Base-by-base conservation (phyloP, 208 protist genomes). In the Blastocrithidia nonstop region DNA sequence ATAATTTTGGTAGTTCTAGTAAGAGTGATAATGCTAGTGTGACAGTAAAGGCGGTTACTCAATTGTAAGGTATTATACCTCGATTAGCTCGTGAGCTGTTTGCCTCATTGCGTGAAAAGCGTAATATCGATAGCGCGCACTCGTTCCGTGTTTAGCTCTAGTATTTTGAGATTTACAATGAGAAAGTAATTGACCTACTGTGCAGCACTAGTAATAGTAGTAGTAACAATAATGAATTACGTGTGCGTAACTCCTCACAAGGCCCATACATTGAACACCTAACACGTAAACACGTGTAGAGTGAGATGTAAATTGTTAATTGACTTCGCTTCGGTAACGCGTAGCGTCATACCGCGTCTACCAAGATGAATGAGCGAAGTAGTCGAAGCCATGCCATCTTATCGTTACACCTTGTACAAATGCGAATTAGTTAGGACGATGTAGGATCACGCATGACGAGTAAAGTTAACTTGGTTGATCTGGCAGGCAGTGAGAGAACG, bases 141-240 rank as follows among this genome's bases (percentile, higher is more conserved):
- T 88, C 83, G 3, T 93, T 77, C 54, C 64, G 70, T 6, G 71
- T 89, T 7, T 73, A 85, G 50, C 38, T 86, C 52, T 60, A 76
- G 41, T 89, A 85, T 66, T 88, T 76, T 54, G 88, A 95, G 50
- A 93, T 95, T 29, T 94, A 91, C 59, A 92, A 90, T 13, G 85
- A 94, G 56, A 80, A 83, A 47, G 82, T 92, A 16, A 70, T 78
- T 51, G 81, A 94, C 57, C 66, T 95, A 11, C 56, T 77, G 23
- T 32, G 44, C 38, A 55, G 32, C 33, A 32, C 45, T 23, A n/a
- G 21, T 19, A 41, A 24, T 20, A 20, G 28, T 6, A 35, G n/a
- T 19, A 47, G 22, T 13, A 42, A 21, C 21, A 57, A 48, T 33
- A 49, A 21, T 0, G 80, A 90, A 39, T 62, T 90, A 32, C 60